phyloP scores from a whole-genome alignment of 345 rosid species.

The Hypericum androsaemum region DNA sequence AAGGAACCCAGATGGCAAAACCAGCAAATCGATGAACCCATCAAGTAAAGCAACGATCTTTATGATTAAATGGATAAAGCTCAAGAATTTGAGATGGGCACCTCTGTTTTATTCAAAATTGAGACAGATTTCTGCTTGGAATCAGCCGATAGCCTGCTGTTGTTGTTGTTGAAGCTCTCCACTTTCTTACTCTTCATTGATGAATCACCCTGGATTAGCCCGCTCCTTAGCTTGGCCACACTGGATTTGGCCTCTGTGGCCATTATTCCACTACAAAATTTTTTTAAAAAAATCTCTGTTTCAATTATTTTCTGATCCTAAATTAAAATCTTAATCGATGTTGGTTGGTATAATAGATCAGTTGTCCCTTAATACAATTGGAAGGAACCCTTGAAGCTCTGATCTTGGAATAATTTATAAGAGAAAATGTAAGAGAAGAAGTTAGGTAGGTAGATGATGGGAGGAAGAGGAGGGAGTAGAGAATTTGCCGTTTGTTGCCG shows the following conservation, averaged over 20 bases:
- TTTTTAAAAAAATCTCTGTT: too few relatives aligned
- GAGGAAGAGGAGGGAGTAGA: too few relatives aligned
- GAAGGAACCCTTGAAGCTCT: too few relatives aligned
- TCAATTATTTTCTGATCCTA: too few relatives aligned
- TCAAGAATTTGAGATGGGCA: conserved; percentile 14
- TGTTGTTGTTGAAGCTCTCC: conserved; percentile 16
- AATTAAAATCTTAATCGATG: too few relatives aligned
- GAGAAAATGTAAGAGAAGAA: too few relatives aligned
- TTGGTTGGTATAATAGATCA: too few relatives aligned
- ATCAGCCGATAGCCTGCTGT: conserved; percentile 14
- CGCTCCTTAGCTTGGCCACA: conserved; percentile 33
- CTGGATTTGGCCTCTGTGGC: conserved; percentile 40
- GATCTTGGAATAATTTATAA: too few relatives aligned
- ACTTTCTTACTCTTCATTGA: conserved; percentile 43
- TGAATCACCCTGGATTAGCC: conserved; percentile 35
- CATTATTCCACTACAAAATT: conserved; percentile 16
- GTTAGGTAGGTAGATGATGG: too few relatives aligned
- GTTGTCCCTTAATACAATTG: too few relatives aligned
- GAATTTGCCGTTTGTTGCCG: too few relatives aligned
- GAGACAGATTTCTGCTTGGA: conserved; percentile 39
- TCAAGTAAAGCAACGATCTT: neutral
- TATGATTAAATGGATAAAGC: neutral
- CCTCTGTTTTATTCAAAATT: conserved; percentile 43
- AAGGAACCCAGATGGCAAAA: conserved; percentile 5
- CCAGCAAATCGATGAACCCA: conserved; percentile 8